Percentiles rank a stretch among this genome's conserved stretches.
These are phyloP conservation scores for Penicillium sp. DNA, from an alignment of 2,329 filamentous ascomycete species.

Conservation along the genomic window DNA sequence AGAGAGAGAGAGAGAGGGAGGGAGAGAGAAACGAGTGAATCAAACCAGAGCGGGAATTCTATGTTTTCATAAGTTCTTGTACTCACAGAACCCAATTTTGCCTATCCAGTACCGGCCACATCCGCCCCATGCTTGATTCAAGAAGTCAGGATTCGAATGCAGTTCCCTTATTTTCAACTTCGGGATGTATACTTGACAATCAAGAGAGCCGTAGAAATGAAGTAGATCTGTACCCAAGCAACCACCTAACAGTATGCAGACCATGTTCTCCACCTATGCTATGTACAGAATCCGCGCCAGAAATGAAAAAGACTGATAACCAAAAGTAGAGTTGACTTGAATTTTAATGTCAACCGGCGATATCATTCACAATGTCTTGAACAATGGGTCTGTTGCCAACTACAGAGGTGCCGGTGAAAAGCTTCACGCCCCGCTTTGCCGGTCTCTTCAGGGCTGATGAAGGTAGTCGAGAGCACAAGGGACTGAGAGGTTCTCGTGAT, in stretches of 20 bases:
- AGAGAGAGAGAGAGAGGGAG: no score
- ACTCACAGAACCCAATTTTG: neutral
- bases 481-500: slow-evolving; percentile 36
- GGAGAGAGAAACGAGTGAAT: neutral
- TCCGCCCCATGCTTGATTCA: neutral
- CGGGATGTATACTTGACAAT: neutral
- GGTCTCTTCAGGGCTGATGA: slow-evolving; percentile 53
- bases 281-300: neutral
- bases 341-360: slow-evolving; percentile 36
- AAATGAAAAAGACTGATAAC: neutral
- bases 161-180: neutral
- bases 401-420: slow-evolving; percentile 54
- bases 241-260: neutral
- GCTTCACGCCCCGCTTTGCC: slow-evolving; percentile 63
- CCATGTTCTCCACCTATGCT: neutral
- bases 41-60: neutral
- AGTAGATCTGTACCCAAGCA: neutral
- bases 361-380: slow-evolving; percentile 76
- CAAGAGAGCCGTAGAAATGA: neutral
- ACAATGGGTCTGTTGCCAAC: slow-evolving; percentile 70
- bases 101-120: neutral
- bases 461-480: slow-evolving; percentile 34
- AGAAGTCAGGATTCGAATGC: neutral
- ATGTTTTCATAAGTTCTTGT: neutral
- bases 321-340: neutral